phyloP scores from a whole-genome alignment of 805 yeast genomes.

The Ogataea paraovalis region DNA sequence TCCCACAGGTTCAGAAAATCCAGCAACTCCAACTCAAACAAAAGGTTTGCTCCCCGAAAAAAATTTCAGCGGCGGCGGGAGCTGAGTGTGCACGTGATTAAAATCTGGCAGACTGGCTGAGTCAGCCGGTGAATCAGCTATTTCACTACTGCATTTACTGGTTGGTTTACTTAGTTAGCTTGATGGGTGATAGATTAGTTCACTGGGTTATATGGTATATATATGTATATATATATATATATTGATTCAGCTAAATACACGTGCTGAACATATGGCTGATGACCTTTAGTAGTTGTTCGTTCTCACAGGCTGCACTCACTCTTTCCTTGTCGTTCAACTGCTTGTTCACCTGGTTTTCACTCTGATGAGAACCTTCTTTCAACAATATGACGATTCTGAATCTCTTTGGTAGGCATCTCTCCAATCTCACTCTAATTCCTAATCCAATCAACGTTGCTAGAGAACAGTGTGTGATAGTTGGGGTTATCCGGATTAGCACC shows the following conservation, averaged over 20 bases:
- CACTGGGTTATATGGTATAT: no score
- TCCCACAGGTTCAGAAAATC: no score
- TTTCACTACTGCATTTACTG: no score
- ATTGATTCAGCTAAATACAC: no score
- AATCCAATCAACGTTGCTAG: slow-evolving; percentile 93
- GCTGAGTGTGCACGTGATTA: neutral
- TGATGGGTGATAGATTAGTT: no score
- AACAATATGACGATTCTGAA: slow-evolving; percentile 75
- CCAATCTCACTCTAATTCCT: slow-evolving; percentile 88
- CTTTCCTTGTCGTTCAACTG: slow-evolving; percentile 96
- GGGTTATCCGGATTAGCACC: slow-evolving; percentile 81
- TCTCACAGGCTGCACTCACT: slow-evolving; percentile 98
- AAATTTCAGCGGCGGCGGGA: neutral
- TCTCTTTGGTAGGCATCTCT: slow-evolving; percentile 81
- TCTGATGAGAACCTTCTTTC: slow-evolving; percentile 92
- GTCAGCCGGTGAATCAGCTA: no score
- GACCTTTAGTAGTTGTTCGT: slow-evolving; percentile 86
- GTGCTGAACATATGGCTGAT: slow-evolving; percentile 88
- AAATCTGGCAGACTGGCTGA: neutral
- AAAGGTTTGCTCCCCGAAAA: neutral
- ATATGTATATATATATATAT: no score
- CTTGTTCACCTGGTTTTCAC: slow-evolving; percentile 92
- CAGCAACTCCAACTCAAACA: neutral
- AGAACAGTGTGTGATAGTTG: slow-evolving; percentile 97
- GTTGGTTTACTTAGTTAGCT: no score